These are phyloP conservation scores for Talaromyces amestolkiae DNA, from an alignment of 2,329 filamentous ascomycete genomes.

Conservation along the genomic window DNA sequence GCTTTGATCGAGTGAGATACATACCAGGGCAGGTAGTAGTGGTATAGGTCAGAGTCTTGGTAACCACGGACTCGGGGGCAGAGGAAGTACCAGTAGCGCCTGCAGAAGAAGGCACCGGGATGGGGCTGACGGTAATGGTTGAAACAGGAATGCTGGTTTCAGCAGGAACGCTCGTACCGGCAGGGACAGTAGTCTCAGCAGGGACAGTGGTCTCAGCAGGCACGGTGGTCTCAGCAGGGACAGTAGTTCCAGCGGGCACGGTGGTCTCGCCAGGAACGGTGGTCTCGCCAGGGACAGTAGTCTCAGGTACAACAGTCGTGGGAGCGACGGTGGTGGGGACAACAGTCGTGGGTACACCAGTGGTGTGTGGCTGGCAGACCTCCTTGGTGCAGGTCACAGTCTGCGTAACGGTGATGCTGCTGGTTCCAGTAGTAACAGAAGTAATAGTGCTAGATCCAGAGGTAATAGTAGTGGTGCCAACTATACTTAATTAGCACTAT, in stretches of 20 bases:
- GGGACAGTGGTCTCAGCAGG: not conserved
- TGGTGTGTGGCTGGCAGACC: constrained; percentile 15
- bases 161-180: not conserved
- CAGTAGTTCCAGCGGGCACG: not conserved
- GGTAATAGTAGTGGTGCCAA: constrained; percentile 16
- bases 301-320: constrained; percentile 4
- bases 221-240: not conserved
- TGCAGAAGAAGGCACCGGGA: constrained; percentile 1
- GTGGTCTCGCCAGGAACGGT: not conserved
- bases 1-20: not conserved
- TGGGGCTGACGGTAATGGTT: constrained; percentile 2
- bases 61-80: constrained; percentile 12
- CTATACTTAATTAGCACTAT: not conserved
- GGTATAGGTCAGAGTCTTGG: constrained; percentile 20
- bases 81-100: constrained; percentile 6
- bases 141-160: not conserved
- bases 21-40: constrained; percentile 20
- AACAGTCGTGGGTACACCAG: not conserved
- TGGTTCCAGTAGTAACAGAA: constrained; percentile 15
- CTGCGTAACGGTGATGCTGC: constrained; percentile 17
- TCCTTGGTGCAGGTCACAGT: constrained; percentile 21
- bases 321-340: constrained; percentile 1
- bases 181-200: not conserved
- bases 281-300: not conserved
- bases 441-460: constrained; percentile 17